Evolutionary conservation across 139 green algal species (phyloP).

Genomic region (Eudorina sp.): DNA sequence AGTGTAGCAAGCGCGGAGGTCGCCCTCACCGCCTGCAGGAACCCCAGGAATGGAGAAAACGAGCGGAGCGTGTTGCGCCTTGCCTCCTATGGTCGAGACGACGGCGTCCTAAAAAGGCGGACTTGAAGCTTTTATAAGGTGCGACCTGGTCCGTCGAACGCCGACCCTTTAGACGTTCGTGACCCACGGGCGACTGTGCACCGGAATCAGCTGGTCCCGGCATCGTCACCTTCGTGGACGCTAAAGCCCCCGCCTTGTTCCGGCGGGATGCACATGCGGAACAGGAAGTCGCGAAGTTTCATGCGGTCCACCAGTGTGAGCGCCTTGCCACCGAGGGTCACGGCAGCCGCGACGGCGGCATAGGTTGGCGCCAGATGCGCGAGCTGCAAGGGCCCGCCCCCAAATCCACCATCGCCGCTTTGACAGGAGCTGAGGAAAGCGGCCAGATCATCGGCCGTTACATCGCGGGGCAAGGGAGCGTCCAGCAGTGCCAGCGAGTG

Average conservation of each 20-base stretch:
- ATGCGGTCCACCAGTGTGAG: conserved; percentile 72
- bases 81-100: too few relatives aligned
- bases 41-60: too few relatives aligned
- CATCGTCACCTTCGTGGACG: conserved; percentile 88
- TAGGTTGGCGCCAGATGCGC: conserved; percentile 97
- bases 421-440: conserved; percentile 86
- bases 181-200: too few relatives aligned
- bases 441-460: conserved; percentile 64
- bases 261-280: conserved; percentile 77
- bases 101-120: too few relatives aligned
- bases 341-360: conserved; percentile 85
- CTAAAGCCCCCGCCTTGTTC: conserved; percentile 84
- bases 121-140: too few relatives aligned
- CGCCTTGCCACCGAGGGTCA: conserved; percentile 87
- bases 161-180: too few relatives aligned
- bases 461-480: conserved; percentile 34
- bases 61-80: too few relatives aligned
- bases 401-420: conserved; percentile 86
- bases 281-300: conserved; percentile 77
- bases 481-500: conserved; percentile 90
- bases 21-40: conserved; percentile 92
- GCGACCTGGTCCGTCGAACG: too few relatives aligned
- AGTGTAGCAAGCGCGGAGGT: conserved; percentile 94
- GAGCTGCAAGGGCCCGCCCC: conserved; percentile 91
- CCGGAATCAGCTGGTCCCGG: too few relatives aligned